phyloP scores from a whole-genome alignment of 352 stramenopile species.

The Pythium myriotylum region DNA sequence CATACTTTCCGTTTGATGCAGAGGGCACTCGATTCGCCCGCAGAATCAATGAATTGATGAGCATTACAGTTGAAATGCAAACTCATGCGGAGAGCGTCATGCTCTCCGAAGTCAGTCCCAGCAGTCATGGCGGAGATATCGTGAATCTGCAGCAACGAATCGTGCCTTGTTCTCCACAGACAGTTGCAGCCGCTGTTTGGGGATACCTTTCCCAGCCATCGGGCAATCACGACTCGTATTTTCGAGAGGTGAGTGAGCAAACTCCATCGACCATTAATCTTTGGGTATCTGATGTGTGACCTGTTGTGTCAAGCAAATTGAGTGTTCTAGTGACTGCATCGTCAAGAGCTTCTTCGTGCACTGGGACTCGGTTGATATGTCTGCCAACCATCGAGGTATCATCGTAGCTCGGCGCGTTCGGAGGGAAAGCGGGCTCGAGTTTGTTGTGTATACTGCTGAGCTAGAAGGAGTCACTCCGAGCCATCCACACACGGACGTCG shows the following conservation, averaged over 20 bases:
- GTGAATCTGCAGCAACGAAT: neutral
- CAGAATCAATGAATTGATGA: slow-evolving; percentile 8
- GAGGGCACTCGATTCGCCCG: slow-evolving; percentile 5
- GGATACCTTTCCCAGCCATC: slow-evolving; percentile 1
- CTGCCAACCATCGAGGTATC: slow-evolving; percentile 6
- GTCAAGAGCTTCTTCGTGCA: slow-evolving; percentile 15
- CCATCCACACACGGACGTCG: too few relatives aligned
- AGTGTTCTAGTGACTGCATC: slow-evolving; percentile 5
- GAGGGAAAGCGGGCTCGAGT: neutral
- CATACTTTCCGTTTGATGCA: neutral
- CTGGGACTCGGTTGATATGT: neutral
- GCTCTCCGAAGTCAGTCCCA: neutral
- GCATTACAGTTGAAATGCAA: neutral
- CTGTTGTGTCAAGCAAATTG: slow-evolving; percentile 6
- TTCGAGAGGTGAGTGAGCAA: slow-evolving; percentile 1
- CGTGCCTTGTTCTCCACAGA: slow-evolving; percentile 4
- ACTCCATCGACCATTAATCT: neutral
- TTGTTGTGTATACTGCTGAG: slow-evolving; percentile 14
- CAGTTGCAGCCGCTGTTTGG: neutral
- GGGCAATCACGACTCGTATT: slow-evolving; percentile 3
- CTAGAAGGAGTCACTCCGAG: neutral
- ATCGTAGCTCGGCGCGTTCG: neutral
- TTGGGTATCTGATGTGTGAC: neutral
- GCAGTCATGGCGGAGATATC: neutral
- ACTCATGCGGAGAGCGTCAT: slow-evolving; percentile 1